phyloP scores from a whole-genome alignment of 352 stramenopile genomes.

The Globisporangium cystogenes region DNA sequence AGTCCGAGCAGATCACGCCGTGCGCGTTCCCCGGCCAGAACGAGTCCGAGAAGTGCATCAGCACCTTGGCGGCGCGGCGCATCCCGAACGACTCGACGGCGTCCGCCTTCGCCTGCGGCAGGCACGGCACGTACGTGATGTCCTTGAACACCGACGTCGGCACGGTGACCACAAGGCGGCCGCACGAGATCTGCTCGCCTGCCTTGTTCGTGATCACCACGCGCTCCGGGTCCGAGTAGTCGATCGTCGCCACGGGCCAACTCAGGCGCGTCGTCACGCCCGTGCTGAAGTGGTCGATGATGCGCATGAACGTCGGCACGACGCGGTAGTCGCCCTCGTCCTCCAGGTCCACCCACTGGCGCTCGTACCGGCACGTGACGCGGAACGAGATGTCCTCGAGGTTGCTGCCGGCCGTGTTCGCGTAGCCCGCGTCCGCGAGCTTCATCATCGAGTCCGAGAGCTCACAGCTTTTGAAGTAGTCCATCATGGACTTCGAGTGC shows the following conservation, averaged over 20 bases:
- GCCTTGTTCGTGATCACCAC: conserved; percentile 53
- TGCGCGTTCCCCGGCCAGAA: conserved; percentile 76
- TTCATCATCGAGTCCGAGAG: conserved; percentile 79
- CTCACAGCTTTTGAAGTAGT: conserved; percentile 60
- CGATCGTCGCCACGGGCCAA: conserved; percentile 50
- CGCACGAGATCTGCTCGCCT: conserved; percentile 54
- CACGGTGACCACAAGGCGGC: conserved; percentile 64
- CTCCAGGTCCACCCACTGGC: conserved; percentile 79
- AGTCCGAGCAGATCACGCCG: conserved; percentile 77
- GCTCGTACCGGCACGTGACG: conserved; percentile 74
- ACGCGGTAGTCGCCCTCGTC: conserved; percentile 79
- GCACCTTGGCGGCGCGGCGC: conserved; percentile 67
- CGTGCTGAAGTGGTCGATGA: conserved; percentile 52
- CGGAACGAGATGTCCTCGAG: conserved; percentile 75
- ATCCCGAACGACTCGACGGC: conserved; percentile 69
- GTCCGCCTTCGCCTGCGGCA: conserved; percentile 49
- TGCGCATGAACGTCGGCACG: conserved; percentile 58
- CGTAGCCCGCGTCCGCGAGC: conserved; percentile 71
- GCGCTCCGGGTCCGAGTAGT: conserved; percentile 41
- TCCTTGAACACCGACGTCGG: conserved; percentile 72
- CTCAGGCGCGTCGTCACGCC: conserved; percentile 43
- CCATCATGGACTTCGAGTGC: conserved; percentile 58
- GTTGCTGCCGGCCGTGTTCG: conserved; percentile 66
- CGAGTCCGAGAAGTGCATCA: conserved; percentile 55
- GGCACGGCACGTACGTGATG: conserved; percentile 55